Conservation (phyloP, 495 filamentous ascomycete genomes). For the Penicillium flavigenum region DNA sequence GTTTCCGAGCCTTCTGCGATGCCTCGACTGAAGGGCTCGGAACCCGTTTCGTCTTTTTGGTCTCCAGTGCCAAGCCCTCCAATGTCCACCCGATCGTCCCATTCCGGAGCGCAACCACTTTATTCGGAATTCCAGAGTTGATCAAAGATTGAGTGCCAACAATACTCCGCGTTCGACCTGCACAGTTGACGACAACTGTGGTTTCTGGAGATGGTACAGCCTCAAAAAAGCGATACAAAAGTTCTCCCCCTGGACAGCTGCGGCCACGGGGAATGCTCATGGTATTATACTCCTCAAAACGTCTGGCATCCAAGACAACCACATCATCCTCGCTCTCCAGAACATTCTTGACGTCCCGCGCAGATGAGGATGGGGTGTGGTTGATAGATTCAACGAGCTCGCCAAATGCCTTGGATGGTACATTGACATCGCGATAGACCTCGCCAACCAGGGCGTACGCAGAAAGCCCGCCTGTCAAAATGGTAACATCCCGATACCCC, state of each 20-base stretch:
- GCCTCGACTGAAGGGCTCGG: slow-evolving; percentile 19
- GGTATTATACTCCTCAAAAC: slow-evolving; percentile 27
- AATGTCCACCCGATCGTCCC: slow-evolving; percentile 33
- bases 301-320: slow-evolving; percentile 26
- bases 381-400: slow-evolving; percentile 32
- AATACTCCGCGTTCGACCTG: slow-evolving; percentile 31
- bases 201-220: slow-evolving; percentile 25
- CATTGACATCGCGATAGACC: slow-evolving; percentile 32
- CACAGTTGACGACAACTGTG: slow-evolving; percentile 29
- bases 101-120: slow-evolving; percentile 28
- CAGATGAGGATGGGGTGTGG: slow-evolving; percentile 29
- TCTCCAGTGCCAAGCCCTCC: slow-evolving; percentile 25
- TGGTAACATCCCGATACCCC: slow-evolving; percentile 22
- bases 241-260: slow-evolving; percentile 30
- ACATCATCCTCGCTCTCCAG: slow-evolving; percentile 19
- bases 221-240: slow-evolving; percentile 29
- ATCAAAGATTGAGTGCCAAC: slow-evolving; percentile 28
- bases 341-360: slow-evolving; percentile 21
- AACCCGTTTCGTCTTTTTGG: slow-evolving; percentile 11
- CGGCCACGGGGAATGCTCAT: slow-evolving; percentile 31
- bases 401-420: slow-evolving; percentile 32
- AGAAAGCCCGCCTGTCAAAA: slow-evolving; percentile 25
- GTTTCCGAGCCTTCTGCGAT: slow-evolving; percentile 15
- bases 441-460: slow-evolving; percentile 23
- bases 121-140: slow-evolving; percentile 26